Conservation (phyloP, 2,329 filamentous ascomycete species). For the Dactylella cylindrospora region DNA sequence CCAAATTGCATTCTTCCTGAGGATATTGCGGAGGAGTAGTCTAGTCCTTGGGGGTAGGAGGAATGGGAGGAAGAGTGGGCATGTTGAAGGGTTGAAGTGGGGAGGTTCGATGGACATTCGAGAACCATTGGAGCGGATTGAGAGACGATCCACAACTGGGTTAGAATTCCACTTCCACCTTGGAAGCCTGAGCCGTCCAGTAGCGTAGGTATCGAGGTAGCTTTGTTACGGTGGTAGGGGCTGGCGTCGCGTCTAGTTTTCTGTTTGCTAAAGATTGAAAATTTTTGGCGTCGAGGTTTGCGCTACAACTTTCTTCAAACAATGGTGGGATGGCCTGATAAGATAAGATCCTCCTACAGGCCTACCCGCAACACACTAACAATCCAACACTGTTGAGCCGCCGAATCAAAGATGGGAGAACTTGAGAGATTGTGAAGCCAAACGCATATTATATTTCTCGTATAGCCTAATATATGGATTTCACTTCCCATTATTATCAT, state of each 20-base stretch:
- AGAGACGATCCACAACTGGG: background rate
- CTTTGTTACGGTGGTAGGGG: background rate
- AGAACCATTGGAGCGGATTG: conserved; percentile 39
- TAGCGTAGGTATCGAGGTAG: too few species aligned
- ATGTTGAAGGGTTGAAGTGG: conserved; percentile 38
- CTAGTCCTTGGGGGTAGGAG: conserved; percentile 33
- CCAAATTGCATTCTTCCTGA: conserved; percentile 19
- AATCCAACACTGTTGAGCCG: too few species aligned
- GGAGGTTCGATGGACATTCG: conserved; percentile 40
- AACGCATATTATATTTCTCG: too few species aligned
- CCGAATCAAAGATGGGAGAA: too few species aligned
- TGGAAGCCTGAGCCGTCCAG: conserved; percentile 1
- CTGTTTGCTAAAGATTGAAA: conserved; percentile 3
- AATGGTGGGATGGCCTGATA: conserved; percentile 32
- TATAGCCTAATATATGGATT: too few species aligned
- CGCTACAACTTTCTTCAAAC: conserved; percentile 6
- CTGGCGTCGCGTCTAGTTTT: background rate
- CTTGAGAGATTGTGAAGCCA: too few species aligned
- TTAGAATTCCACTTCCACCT: too few species aligned
- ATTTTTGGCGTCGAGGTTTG: conserved; percentile 9
- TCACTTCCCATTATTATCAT: too few species aligned
- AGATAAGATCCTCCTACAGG: conserved; percentile 45
- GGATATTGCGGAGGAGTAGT: conserved; percentile 24
- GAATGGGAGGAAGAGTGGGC: conserved; percentile 41
- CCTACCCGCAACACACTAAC: too few species aligned